Evolutionary conservation across 345 rosid genomes (phyloP).

Genomic region (Eucalyptus victrix): DNA sequence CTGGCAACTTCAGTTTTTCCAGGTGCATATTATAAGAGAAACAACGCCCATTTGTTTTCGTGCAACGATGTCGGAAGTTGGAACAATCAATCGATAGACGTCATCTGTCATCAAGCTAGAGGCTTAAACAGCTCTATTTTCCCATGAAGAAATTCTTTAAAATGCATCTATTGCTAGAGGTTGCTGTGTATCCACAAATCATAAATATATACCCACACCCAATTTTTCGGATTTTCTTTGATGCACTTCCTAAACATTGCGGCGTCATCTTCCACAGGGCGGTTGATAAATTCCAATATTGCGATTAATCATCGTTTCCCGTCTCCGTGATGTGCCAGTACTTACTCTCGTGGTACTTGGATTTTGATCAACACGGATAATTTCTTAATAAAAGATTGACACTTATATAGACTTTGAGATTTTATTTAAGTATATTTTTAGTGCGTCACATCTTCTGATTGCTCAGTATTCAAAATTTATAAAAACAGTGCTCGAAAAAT

Average conservation of each 20-base stretch:
- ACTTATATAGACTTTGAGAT: neutral
- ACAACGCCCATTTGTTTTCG: neutral
- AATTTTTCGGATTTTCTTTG: neutral
- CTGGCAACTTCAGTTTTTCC: neutral
- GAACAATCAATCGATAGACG: neutral
- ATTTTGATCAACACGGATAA: neutral
- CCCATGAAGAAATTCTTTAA: neutral
- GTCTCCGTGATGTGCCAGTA: neutral
- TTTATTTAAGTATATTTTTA: neutral
- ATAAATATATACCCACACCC: neutral
- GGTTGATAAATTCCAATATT: neutral
- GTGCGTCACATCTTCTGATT: accelerated
- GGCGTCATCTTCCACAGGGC: neutral
- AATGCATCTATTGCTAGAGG: neutral
- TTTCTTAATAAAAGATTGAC: neutral
- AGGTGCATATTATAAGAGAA: neutral
- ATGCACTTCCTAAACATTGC: neutral
- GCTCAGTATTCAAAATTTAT: neutral
- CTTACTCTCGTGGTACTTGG: neutral
- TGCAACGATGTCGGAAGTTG: neutral
- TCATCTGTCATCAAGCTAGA: neutral
- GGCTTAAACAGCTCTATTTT: neutral
- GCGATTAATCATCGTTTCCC: neutral
- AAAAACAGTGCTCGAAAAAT: accelerated
- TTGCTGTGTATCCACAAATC: neutral